Evolutionary conservation across 2,329 filamentous ascomycete species (phyloP), one percentile per base, ranked within the genome.

Genomic region (Hypoxylon rubiginosum): DNA sequence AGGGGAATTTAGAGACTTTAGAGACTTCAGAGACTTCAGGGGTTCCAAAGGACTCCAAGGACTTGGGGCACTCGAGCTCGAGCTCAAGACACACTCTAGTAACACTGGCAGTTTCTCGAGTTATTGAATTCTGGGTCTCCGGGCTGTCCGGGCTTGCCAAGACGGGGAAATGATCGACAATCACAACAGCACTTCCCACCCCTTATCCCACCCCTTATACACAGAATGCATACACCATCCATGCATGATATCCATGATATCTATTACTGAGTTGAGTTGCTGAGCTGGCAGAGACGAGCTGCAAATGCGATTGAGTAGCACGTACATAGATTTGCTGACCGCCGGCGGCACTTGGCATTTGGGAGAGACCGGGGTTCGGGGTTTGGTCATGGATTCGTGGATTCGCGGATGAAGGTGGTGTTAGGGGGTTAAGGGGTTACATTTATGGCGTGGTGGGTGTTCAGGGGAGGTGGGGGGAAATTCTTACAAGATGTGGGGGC

Each of bases 301-400:
- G 30, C 13, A 32, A 51, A 50, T 17, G 55, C 41, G 34, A 53
- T 49, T 34, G 45, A 49, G 50, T 55, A 17, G 43, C 50, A 61
- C 24, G 28, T 53, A 52, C 48, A 45, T 51, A 49, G 32, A 39
- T 65, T 53, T 53, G 64, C 56, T 64, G 64, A 67, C 56, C 53
- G 30, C 48, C 49, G 57, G 36, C 64, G 64, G 64, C 64, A 67
- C 52, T 58, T 64, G 61, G 57, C 53, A 55, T 64, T 32, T 30
- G 49, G 30, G 30, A 39, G 30, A 50, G 30, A 58, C 64, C 17
- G 34, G 60, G 64, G 55, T 62, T 51, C 21, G 28, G 49, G 17
- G 49, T 21, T 36, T 36, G 49, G 26, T 43, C n/a, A 28, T 43
- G 17, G 30, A 54, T 52, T 45, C 34, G 28, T 30, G n/a, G n/a